Evolutionary conservation across 2,329 filamentous ascomycete species (phyloP).

Genomic region (Xylariaceae sp.): DNA sequence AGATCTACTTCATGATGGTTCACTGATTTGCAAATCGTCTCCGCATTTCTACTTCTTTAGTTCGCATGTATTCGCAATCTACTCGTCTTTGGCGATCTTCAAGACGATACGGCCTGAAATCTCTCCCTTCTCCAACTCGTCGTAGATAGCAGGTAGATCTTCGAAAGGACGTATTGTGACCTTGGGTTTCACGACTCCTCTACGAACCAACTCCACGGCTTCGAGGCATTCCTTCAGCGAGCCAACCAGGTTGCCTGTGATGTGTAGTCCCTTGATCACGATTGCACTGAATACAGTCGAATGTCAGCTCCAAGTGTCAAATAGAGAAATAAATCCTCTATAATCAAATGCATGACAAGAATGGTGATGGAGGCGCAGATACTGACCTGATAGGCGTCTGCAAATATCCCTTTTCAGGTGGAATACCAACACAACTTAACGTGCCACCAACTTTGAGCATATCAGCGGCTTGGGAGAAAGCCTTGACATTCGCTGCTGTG

Average conservation of each 20-base stretch:
- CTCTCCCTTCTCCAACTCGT: slow-evolving; percentile 43
- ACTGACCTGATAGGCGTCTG: slow-evolving; percentile 35
- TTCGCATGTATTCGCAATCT: neutral
- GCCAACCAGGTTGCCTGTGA: slow-evolving; percentile 43
- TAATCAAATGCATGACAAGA: too few relatives aligned
- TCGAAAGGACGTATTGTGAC: slow-evolving; percentile 40
- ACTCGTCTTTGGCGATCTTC: slow-evolving; percentile 33
- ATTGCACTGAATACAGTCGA: slow-evolving; percentile 30
- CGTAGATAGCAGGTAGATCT: slow-evolving; percentile 41
- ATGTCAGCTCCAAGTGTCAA: too few relatives aligned
- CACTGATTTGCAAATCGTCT: too few relatives aligned
- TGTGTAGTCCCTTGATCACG: slow-evolving; percentile 43
- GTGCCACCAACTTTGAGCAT: slow-evolving; percentile 43
- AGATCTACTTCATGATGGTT: too few relatives aligned
- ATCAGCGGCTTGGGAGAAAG: slow-evolving; percentile 41
- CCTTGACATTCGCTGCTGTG: slow-evolving; percentile 39
- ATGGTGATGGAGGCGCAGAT: too few relatives aligned
- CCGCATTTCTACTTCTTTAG: too few relatives aligned
- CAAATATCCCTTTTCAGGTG: slow-evolving; percentile 35
- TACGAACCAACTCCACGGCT: slow-evolving; percentile 41
- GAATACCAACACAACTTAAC: slow-evolving; percentile 43
- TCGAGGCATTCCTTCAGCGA: slow-evolving; percentile 45
- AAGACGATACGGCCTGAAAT: slow-evolving; percentile 42
- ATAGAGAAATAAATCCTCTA: too few relatives aligned
- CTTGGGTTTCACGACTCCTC: slow-evolving; percentile 40